These are phyloP conservation scores for Dichomitus squalens DNA, from an alignment of 1,284 basidiomycete species.

Conservation along the genomic window DNA sequence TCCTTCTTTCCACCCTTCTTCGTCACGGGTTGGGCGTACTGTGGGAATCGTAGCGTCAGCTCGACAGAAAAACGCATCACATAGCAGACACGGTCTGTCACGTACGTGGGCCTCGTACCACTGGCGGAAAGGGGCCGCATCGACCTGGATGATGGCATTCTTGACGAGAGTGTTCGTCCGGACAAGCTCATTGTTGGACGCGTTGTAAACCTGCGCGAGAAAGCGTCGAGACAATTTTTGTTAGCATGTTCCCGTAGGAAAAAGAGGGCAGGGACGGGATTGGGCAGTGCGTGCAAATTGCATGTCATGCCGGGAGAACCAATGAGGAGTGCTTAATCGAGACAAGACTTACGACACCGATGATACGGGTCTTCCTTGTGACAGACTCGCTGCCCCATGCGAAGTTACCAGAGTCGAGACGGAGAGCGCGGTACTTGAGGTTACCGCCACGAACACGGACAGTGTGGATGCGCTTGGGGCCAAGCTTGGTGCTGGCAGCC, in stretches of 20 bases:
- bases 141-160: conserved; percentile 91
- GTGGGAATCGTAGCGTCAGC: not conserved
- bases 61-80: not conserved
- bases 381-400: conserved; percentile 94
- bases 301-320: not conserved
- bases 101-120: conserved; percentile 97
- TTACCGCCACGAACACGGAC: conserved; percentile 95
- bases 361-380: conserved; percentile 93
- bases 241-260: no score
- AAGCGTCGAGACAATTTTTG: not conserved
- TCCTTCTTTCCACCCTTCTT: conserved; percentile 78
- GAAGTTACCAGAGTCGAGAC: conserved; percentile 94
- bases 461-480: conserved; percentile 89
- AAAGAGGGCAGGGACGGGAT: no score
- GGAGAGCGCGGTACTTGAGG: conserved; percentile 90
- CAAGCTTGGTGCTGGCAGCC: conserved; percentile 93
- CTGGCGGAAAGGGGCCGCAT: conserved; percentile 96
- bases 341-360: conserved; percentile 82
- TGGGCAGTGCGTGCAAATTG: no score
- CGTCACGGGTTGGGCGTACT: conserved; percentile 92
- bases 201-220: conserved; percentile 82
- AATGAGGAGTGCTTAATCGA: not conserved
- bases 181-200: conserved; percentile 98
- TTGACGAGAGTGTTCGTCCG: conserved; percentile 98
- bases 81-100: conserved; percentile 24